Evolutionary conservation across 1,139 yeast genomes (phyloP), one percentile per base, ranked within the genome.

Genomic region (Diutina catenulata): DNA sequence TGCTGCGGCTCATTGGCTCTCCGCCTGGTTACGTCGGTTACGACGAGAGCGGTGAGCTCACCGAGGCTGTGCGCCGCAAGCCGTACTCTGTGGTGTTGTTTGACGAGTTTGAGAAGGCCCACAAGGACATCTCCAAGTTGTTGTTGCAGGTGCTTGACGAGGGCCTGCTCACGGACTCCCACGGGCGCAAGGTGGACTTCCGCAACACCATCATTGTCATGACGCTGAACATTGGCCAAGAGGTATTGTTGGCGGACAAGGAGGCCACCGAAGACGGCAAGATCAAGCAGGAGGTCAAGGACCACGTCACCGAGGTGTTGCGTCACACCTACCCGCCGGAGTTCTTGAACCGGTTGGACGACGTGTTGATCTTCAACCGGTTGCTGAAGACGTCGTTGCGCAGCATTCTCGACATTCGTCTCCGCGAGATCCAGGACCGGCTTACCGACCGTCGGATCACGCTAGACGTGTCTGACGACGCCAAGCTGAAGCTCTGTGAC

Each of bases 21-120:
- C 98, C 98, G 6, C 98, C 98, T 13, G 96, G 97, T 8, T 91
- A 91, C 55, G 96, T 91, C 25, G 94, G 96, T 37, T 88, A 87
- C 59, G 98, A 91, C 50, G 93, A 82, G 47, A 82, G 87, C 52
- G 98, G 98, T 39, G 97, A 91, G 56, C 68, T 91, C 45, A 91
- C 98, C 1, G 97, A 91, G 57, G 95, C 95, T 3, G 93, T 91
- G 11, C 74, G 95, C 55, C 74, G 97, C 50, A 88, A 86, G 51
- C 98, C 98, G 14, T 91, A 91, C 49, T 72, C 96, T 1, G 95
- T 91, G 32, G 80, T 91, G 2, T 64, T 91, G 43, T 91, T 91
- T 57, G 98, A 91, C 59, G 98, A 91, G 59, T 83, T 91, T 57
- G 98, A 91, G 52, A 91, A 91, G 57, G 97, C 98, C 0, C 97